A percentile compares a stretch with the other conserved stretches of the same genome.
phyloP scores from a whole-genome alignment of 2,329 filamentous ascomycete species.

The Fusarium sarcochroum region DNA sequence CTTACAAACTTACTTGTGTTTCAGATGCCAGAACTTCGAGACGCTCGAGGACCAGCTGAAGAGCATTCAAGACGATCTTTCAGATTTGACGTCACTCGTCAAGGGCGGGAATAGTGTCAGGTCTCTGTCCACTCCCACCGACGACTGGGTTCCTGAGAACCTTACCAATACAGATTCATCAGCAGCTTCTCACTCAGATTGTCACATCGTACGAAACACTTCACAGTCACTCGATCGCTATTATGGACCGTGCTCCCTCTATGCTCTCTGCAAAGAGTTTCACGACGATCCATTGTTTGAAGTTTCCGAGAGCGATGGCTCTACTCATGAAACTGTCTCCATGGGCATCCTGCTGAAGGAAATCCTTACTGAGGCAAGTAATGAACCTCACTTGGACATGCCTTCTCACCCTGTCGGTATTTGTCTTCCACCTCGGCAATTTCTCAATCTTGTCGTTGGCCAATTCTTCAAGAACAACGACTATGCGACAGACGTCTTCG shows the following conservation, averaged over 20 bases:
- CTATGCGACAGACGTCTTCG: conserved; percentile 47
- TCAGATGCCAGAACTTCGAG: conserved; percentile 49
- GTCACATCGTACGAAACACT: conserved; percentile 41
- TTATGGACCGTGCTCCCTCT: conserved; percentile 46
- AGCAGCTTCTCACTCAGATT: conserved; percentile 20
- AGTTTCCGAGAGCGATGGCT: neutral
- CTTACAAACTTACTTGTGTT: conserved; percentile 36
- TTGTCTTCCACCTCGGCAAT: conserved; percentile 45
- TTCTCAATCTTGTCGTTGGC: conserved; percentile 44
- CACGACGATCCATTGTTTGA: conserved; percentile 39
- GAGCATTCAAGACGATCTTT: conserved; percentile 48
- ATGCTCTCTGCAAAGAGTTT: conserved; percentile 46
- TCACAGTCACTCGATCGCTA: conserved; percentile 43
- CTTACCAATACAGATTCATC: neutral
- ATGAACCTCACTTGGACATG: conserved; percentile 43
- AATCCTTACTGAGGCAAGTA: conserved; percentile 41
- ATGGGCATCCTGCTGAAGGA: conserved; percentile 37
- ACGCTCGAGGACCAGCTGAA: conserved; percentile 47
- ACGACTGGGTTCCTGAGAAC: conserved; percentile 26
- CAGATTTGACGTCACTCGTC: conserved; percentile 46
- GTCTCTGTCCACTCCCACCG: conserved; percentile 18
- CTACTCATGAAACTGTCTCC: conserved; percentile 6
- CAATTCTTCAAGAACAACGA: conserved; percentile 46
- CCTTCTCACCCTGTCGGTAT: conserved; percentile 30
- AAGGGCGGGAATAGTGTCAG: conserved; percentile 33